Base-by-base conservation (phyloP, 2,329 filamentous ascomycete genomes). In the Trichophyton mentagrophytes region DNA sequence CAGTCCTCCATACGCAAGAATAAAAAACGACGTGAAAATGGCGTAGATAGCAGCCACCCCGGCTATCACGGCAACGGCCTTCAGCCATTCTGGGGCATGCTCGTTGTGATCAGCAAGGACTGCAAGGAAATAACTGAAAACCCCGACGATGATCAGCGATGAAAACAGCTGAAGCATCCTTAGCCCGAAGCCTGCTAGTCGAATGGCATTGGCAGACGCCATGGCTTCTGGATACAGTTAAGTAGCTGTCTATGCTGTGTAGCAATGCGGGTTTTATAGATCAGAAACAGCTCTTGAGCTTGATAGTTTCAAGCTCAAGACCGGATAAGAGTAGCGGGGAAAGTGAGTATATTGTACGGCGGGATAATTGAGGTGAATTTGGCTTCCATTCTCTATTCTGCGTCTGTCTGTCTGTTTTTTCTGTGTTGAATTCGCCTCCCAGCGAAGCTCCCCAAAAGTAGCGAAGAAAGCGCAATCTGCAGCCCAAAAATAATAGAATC, bases 51-150 rank as follows among this genome's bases (percentile, higher is more conserved):
- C 82, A 1, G 84, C 88, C 1, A 81, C 80, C 58, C 90, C 91
- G 0, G 88, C 81, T 62, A 96, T 85, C 64, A 89, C 89, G 69
- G 85, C 85, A 61, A 93, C 88, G 30, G 88, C 89, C 61, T 85
- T 85, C 62, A 86, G 76, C 76, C 82, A 86, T 66, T 74, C 82
- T 17, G 81, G 78, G 65, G 91, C 90, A 61, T 69, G 61, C 13
- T 85, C 72, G 66, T 84, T 68, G 74, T 89, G 83, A 68, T 86
- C 82, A 64, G 81, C 72, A 13, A 91, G 82, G 7, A 87, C 81
- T 7, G 87, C 84, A 57, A 96, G 83, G 79, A 90, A 95, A 79
- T 95, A 96, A 57, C 85, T 86, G 79, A 87, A 91, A 69, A 93
- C 82, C 66, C 82, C 87, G 64, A 96, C 82, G 63, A 92, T 82